phyloP scores from a whole-genome alignment of 2,329 filamentous ascomycete genomes.

The Calonectria pauciramosa region DNA sequence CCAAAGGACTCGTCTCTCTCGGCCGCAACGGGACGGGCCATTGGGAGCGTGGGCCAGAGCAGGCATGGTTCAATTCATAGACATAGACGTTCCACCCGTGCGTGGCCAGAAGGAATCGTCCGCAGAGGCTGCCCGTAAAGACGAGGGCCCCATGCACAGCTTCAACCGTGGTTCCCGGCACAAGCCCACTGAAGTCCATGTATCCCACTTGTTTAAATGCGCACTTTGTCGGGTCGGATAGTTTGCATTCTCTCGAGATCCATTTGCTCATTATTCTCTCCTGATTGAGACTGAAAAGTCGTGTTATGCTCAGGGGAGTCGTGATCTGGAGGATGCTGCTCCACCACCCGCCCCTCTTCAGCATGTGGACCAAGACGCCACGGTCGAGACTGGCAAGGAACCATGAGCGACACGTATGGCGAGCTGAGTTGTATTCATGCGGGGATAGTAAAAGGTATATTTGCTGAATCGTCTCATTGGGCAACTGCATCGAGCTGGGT shows the following conservation, averaged over 20 bases:
- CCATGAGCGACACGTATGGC: conserved; percentile 72
- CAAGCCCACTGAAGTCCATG: conserved; percentile 54
- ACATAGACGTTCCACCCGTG: conserved; percentile 68
- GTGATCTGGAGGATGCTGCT: conserved; percentile 49
- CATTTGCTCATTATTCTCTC: conserved; percentile 57
- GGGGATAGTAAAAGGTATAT: conserved; percentile 52
- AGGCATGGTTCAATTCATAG: conserved; percentile 62
- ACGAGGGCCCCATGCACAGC: conserved; percentile 47
- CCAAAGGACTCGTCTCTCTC: conserved; percentile 40
- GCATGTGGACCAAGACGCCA: conserved; percentile 64
- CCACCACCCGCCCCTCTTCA: conserved; percentile 69
- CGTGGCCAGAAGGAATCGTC: conserved; percentile 69
- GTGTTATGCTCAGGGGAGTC: conserved; percentile 35
- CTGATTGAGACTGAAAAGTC: conserved; percentile 35
- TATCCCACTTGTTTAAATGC: conserved; percentile 51
- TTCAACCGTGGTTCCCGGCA: conserved; percentile 34
- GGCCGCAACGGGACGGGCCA: conserved; percentile 45
- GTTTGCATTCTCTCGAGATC: conserved; percentile 56
- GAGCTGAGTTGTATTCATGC: conserved; percentile 69
- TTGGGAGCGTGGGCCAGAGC: conserved; percentile 33
- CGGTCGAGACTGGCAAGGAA: conserved; percentile 69
- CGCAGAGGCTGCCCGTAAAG: conserved; percentile 70
- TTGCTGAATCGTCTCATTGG: conserved; percentile 54
- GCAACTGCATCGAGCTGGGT: conserved; percentile 46
- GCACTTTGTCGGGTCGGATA: conserved; percentile 32